Conservation (phyloP, 768 basidiomycete species). For the Boletellus sp. region DNA sequence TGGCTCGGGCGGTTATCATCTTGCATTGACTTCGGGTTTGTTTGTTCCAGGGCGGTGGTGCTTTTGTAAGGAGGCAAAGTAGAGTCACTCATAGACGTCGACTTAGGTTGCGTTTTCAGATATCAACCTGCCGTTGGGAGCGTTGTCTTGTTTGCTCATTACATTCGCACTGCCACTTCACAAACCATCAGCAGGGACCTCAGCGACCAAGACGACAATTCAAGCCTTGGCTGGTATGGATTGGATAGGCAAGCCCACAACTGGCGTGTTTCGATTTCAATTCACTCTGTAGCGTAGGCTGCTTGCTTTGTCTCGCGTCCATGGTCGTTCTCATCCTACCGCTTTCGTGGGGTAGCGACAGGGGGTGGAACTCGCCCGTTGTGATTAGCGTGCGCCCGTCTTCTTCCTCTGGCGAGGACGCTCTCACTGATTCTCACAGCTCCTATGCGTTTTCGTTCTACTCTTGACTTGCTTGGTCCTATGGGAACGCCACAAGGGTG, state of each 20-base stretch:
- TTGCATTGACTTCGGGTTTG: not conserved
- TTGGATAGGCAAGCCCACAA: slow-evolving; percentile 8
- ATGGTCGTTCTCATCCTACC: slow-evolving; percentile 11
- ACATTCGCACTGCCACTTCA: slow-evolving; percentile 6
- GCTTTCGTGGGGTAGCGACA: slow-evolving; percentile 9
- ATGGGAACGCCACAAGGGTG: slow-evolving; percentile 11
- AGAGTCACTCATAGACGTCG: not conserved
- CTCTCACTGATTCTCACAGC: not conserved
- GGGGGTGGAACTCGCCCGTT: slow-evolving; percentile 8
- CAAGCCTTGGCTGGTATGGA: slow-evolving; percentile 7
- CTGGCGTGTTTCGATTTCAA: not conserved
- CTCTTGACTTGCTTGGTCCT: slow-evolving; percentile 3
- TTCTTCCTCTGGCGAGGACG: not conserved
- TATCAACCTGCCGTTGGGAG: slow-evolving; percentile 13
- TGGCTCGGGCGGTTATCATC: not conserved
- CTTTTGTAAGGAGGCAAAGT: slow-evolving; percentile 9
- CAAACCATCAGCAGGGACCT: not conserved
- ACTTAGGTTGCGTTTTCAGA: slow-evolving; percentile 5
- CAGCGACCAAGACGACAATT: not conserved
- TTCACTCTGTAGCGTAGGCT: slow-evolving; percentile 8
- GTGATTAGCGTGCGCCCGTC: slow-evolving; percentile 5
- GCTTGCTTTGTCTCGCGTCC: slow-evolving; percentile 9
- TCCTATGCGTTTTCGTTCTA: slow-evolving; percentile 7
- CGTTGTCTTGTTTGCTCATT: slow-evolving; percentile 5
- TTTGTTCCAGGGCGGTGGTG: slow-evolving; percentile 14